A percentile compares a stretch with the other conserved stretches of the same genome.
phyloP scores from a whole-genome alignment of 495 filamentous ascomycete species.

The Pyrenula aspistea region DNA sequence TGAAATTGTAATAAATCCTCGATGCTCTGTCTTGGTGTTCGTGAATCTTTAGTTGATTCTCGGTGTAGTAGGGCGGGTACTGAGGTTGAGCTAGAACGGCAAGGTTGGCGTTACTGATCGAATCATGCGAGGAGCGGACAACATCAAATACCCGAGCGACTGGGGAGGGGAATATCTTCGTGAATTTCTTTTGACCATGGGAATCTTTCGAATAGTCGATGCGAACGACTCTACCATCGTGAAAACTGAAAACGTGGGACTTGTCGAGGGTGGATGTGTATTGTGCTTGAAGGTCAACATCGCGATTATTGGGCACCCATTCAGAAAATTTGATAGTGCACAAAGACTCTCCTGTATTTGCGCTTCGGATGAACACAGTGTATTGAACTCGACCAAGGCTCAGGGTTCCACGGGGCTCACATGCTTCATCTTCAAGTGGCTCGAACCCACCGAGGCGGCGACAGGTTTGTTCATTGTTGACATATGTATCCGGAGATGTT shows the following conservation, averaged over 20 bases:
- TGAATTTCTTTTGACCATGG: conserved; percentile 37
- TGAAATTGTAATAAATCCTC: conserved; percentile 76
- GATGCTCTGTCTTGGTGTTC: conserved; percentile 24
- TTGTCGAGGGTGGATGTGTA: conserved; percentile 71
- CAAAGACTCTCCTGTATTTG: conserved; percentile 61
- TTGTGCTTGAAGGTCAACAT: conserved; percentile 75
- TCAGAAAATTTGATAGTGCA: conserved; percentile 90
- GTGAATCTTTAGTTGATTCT: background rate
- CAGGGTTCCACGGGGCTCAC: conserved; percentile 58
- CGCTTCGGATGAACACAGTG: conserved; percentile 68
- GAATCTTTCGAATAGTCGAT: conserved; percentile 53
- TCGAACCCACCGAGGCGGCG: conserved; percentile 47
- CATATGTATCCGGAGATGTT: conserved; percentile 42
- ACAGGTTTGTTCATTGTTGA: conserved; percentile 41
- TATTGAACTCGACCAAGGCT: conserved; percentile 81
- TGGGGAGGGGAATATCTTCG: conserved; percentile 63
- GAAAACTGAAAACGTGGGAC: conserved; percentile 76
- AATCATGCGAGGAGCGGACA: conserved; percentile 39
- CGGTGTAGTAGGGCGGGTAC: conserved; percentile 34
- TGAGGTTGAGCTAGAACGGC: conserved; percentile 79
- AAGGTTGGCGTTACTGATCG: conserved; percentile 20
- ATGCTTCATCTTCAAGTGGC: conserved; percentile 51
- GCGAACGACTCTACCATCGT: conserved; percentile 77
- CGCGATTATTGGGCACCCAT: conserved; percentile 87
- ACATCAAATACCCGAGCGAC: conserved; percentile 90